Percentiles rank a stretch among this genome's conserved stretches.
Evolutionary conservation across 2,329 filamentous ascomycete species (phyloP).

Genomic region (Cladophialophora carrionii): DNA sequence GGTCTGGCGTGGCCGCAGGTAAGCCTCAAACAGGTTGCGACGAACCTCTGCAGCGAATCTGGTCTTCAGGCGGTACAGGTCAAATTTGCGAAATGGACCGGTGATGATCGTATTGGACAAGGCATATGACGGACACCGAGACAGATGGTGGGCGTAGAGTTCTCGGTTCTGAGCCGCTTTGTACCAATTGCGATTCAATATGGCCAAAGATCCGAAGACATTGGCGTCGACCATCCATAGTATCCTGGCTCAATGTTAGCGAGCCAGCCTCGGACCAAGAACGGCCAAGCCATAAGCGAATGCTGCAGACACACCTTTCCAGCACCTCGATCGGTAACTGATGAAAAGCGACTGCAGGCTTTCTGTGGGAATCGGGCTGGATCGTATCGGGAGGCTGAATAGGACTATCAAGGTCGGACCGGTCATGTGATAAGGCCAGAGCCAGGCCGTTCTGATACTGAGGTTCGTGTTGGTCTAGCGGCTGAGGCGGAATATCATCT

Average conservation of each 20-base stretch:
- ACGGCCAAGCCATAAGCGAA: constrained; percentile 1
- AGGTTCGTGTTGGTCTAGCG: constrained; percentile 32
- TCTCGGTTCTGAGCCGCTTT: constrained; percentile 47
- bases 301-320: constrained; percentile 28
- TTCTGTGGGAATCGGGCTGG: constrained; percentile 7
- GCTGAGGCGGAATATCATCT: constrained; percentile 33
- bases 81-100: constrained; percentile 47
- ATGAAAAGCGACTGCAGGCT: constrained; percentile 28
- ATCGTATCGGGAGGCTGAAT: constrained; percentile 18
- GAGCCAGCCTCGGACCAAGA: not conserved
- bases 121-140: constrained; percentile 49
- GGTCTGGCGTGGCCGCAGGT: constrained; percentile 69
- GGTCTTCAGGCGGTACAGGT: constrained; percentile 63
- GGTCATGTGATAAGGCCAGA: constrained; percentile 23
- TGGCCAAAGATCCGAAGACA: constrained; percentile 51
- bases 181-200: constrained; percentile 53
- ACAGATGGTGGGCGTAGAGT: constrained; percentile 53
- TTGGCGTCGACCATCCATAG: constrained; percentile 53
- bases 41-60: constrained; percentile 72
- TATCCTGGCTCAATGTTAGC: constrained; percentile 45
- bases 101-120: constrained; percentile 44
- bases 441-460: constrained; percentile 3
- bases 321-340: constrained; percentile 35
- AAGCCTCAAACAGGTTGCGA: constrained; percentile 76
- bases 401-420: not conserved